phyloP scores from a whole-genome alignment of 2,329 filamentous ascomycete species.

The Fusarium nygamai region DNA sequence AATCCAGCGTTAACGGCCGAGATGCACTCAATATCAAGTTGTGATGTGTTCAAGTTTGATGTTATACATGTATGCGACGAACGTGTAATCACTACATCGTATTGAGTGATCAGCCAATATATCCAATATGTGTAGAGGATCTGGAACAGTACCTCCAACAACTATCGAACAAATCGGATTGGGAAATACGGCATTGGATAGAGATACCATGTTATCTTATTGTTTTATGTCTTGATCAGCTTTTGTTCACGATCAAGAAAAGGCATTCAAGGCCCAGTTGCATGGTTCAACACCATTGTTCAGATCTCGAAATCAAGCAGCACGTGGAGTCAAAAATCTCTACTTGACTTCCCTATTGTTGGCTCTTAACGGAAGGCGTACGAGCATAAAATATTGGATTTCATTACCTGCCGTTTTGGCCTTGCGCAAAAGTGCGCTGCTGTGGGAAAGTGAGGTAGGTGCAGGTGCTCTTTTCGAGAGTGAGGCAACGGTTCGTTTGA shows the following conservation, averaged over 20 bases:
- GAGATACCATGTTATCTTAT: not conserved
- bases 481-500: not conserved
- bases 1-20: no score
- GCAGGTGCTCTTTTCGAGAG: not conserved
- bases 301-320: not conserved
- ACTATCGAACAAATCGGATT: not conserved
- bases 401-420: not conserved
- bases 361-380: not conserved
- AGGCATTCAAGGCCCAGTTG: not conserved
- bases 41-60: not conserved
- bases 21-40: not conserved
- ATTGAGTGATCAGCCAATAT: not conserved
- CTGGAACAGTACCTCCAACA: not conserved
- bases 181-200: not conserved
- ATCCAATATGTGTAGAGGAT: not conserved
- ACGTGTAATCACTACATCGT: not conserved
- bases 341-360: not conserved
- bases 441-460: not conserved
- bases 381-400: not conserved
- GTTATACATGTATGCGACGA: not conserved
- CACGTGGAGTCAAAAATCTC: not conserved
- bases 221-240: not conserved
- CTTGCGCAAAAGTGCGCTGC: not conserved
- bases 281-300: not conserved
- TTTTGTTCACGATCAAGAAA: not conserved